Evolutionary conservation across 2,329 filamentous ascomycete genomes (phyloP).

Genomic region (Colletotrichum filicis): DNA sequence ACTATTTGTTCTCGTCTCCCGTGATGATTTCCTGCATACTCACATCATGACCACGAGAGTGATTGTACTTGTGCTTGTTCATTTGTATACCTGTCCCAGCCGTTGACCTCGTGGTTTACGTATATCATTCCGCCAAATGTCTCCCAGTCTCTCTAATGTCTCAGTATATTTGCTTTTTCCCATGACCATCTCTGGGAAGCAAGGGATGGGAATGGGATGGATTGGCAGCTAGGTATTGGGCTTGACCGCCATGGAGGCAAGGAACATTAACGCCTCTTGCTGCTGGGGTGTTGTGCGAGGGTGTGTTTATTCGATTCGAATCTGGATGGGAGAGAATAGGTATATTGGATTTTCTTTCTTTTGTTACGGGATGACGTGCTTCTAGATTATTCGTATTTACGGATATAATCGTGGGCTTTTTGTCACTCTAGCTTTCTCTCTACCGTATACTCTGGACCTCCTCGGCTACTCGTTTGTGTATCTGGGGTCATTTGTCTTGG

Average conservation of each 20-base stretch:
- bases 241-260: slow-evolving; percentile 31
- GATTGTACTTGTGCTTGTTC: neutral
- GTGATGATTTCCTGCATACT: neutral
- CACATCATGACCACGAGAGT: neutral
- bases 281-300: neutral
- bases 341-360: too few relatives aligned
- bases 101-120: slow-evolving; percentile 28
- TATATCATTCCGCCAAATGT: slow-evolving; percentile 4
- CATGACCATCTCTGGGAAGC: neutral
- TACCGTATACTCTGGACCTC: too few relatives aligned
- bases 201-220: slow-evolving; percentile 1
- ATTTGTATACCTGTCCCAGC: neutral
- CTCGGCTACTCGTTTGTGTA: neutral
- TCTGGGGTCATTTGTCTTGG: neutral
- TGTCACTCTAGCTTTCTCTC: neutral
- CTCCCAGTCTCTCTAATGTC: slow-evolving; percentile 13
- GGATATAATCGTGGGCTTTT: neutral
- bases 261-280: neutral
- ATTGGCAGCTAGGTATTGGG: too few relatives aligned
- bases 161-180: slow-evolving; percentile 8
- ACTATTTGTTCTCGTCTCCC: too few relatives aligned
- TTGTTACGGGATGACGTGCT: neutral
- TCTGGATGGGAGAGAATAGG: too few relatives aligned
- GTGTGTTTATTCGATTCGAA: neutral
- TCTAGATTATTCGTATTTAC: neutral